A percentile compares a stretch with the other conserved stretches of the same genome.
Evolutionary conservation across 2,329 filamentous ascomycete species (phyloP).

Genomic region (Scytalidium sp.): DNA sequence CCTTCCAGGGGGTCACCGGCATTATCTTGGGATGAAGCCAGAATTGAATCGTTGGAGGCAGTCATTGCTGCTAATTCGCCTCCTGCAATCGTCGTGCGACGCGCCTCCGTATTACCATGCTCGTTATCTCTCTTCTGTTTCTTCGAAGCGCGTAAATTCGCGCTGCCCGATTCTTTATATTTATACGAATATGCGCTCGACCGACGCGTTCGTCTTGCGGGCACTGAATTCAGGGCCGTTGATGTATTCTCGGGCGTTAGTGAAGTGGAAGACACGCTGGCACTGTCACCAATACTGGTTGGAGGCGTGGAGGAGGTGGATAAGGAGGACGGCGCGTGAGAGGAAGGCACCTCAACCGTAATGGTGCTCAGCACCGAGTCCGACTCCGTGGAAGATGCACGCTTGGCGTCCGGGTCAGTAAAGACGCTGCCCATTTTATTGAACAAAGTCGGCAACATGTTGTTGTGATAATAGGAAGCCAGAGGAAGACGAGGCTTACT

Average conservation of each 20-base stretch:
- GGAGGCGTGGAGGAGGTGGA: constrained; percentile 54
- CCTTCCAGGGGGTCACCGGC: constrained; percentile 29
- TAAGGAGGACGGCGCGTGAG: constrained; percentile 25
- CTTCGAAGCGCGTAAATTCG: constrained; percentile 48
- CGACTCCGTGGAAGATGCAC: constrained; percentile 17
- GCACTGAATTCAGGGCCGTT: constrained; percentile 16
- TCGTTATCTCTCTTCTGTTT: constrained; percentile 39
- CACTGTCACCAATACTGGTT: constrained; percentile 62
- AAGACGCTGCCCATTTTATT: background rate
- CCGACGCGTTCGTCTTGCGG: constrained; percentile 51
- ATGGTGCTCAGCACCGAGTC: constrained; percentile 23
- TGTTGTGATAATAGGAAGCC: background rate
- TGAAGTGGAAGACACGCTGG: constrained; percentile 51
- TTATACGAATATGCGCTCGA: constrained; percentile 64
- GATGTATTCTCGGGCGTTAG: constrained; percentile 19
- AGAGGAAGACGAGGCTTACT: background rate
- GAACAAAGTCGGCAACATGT: background rate
- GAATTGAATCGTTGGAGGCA: constrained; percentile 23
- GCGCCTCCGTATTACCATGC: constrained; percentile 17
- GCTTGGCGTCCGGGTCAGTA: constrained; percentile 2
- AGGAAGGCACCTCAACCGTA: constrained; percentile 21
- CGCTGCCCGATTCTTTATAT: constrained; percentile 59
- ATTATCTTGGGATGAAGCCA: constrained; percentile 21
- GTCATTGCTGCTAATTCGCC: constrained; percentile 29
- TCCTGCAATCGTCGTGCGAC: constrained; percentile 44